Evolutionary conservation across 495 filamentous ascomycete species (phyloP), one percentile per base, ranked within the genome.

Genomic region (Lichina pygmaea): DNA sequence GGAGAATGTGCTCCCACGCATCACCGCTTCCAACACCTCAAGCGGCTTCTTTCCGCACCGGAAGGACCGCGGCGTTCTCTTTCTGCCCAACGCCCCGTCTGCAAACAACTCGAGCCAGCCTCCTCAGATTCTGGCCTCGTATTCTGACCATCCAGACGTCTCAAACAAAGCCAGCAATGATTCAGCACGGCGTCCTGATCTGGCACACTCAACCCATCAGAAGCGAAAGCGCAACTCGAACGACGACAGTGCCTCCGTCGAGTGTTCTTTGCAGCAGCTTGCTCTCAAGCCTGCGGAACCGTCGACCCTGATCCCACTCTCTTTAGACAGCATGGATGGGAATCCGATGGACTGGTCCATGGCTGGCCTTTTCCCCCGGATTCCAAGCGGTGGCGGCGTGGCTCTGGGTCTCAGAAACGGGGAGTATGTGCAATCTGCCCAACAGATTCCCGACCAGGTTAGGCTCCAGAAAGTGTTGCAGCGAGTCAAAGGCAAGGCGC

Each of bases 381-480:
- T 30, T 33, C 24, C 40, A 8, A 34, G 39, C 17, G 13, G 13
- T 16, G 44, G 33, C 24, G 17, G 37, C 13, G 33, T 17, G 34
- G 36, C 43, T 15, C 15, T 41, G 11, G 31, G 32, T 0, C 43
- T 55, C 16, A 51, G 44, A 33, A 46, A 30, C n/a, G 54, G 50
- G 31, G 68, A 73, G 39, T 60, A 64, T 40, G 68, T 77, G 43
- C 65, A 64, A 13, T 59, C 70, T 32, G 73, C 70, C 6, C 73
- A 77, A 51, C 66, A 74, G 31, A 55, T 77, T n/a, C 70, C 70
- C 2, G 70, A 72, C 47, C 73, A 77, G 49, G 62, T 69, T 32
- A 62, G 66, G 6, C 64, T 57, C 4, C 24, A 24, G 4, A 24
- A 24, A 24, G 24, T 24, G 2, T 24, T 47, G 16, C 30, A 43